Percentiles rank a stretch among this genome's conserved stretches.
These are phyloP conservation scores for Anethum foeniculum DNA, from an alignment of 140 eudicot genomes.

Conservation along the genomic window DNA sequence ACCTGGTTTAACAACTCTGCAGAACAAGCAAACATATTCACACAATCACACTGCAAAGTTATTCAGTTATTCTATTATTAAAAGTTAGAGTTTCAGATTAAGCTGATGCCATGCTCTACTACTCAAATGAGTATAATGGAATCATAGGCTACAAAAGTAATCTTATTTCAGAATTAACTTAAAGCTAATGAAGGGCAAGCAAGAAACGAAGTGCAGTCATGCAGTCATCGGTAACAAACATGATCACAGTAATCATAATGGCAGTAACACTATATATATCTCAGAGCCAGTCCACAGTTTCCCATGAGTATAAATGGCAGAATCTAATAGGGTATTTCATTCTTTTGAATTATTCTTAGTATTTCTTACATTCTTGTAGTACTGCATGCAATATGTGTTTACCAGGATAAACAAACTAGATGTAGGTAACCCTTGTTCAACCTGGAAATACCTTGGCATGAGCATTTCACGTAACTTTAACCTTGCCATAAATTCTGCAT, in stretches of 20 bases:
- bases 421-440: constrained; percentile 1
- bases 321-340: too few species aligned
- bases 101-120: not conserved
- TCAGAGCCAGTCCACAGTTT: not conserved
- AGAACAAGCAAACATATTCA: constrained; percentile 6
- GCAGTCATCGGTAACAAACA: not conserved
- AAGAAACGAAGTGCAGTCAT: not conserved
- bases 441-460: constrained; percentile 77
- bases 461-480: constrained; percentile 89
- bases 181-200: not conserved
- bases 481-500: constrained; percentile 99
- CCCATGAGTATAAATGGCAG: not conserved
- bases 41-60: not conserved
- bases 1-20: constrained; percentile 80
- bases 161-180: not conserved
- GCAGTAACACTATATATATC: not conserved
- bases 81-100: constrained; percentile 1
- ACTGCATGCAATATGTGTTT: not conserved
- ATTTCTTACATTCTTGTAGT: not conserved
- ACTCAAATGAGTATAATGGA: not conserved
- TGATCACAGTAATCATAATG: not conserved
- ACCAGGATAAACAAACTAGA: not conserved
- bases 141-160: not conserved
- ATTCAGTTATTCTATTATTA: not conserved
- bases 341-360: not conserved